Evolutionary conservation across 495 filamentous ascomycete species (phyloP).

Genomic region (Penicillium fimorum): DNA sequence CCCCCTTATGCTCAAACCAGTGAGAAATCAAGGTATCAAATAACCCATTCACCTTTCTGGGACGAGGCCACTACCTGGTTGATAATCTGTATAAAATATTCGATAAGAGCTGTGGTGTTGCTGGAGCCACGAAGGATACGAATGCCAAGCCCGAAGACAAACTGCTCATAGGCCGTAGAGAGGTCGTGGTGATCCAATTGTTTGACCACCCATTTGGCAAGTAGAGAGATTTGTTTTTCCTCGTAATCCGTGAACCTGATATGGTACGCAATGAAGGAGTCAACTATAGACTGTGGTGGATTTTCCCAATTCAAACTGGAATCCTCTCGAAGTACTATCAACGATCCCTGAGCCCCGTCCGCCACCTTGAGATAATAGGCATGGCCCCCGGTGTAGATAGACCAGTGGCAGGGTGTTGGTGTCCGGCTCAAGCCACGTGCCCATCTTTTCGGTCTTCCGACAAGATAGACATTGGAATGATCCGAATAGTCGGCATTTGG

Average conservation of each 20-base stretch:
- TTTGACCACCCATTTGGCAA: background rate
- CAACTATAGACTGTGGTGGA: too few relatives aligned
- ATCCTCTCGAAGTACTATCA: background rate
- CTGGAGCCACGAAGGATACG: background rate
- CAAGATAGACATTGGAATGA: background rate
- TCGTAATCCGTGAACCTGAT: background rate
- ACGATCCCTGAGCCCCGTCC: background rate
- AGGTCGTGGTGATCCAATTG: background rate
- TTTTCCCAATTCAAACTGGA: background rate
- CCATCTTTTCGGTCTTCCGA: conserved; percentile 1
- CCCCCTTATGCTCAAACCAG: background rate
- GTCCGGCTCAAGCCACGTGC: background rate
- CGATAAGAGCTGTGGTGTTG: background rate
- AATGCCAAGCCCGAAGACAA: background rate
- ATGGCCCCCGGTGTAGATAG: background rate
- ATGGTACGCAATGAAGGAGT: background rate
- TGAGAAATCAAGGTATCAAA: background rate
- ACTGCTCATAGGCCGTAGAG: background rate
- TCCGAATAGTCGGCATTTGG: background rate
- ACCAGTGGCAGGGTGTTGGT: background rate
- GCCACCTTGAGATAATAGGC: background rate
- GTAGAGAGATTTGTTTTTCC: background rate
- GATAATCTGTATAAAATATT: background rate
- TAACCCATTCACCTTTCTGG: too few relatives aligned
- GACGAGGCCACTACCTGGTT: too few relatives aligned